A percentile compares a stretch with the other conserved stretches of the same genome.
These are phyloP conservation scores for Fraxinus baroniana DNA, from an alignment of 305 asterid genomes.

Conservation along the genomic window DNA sequence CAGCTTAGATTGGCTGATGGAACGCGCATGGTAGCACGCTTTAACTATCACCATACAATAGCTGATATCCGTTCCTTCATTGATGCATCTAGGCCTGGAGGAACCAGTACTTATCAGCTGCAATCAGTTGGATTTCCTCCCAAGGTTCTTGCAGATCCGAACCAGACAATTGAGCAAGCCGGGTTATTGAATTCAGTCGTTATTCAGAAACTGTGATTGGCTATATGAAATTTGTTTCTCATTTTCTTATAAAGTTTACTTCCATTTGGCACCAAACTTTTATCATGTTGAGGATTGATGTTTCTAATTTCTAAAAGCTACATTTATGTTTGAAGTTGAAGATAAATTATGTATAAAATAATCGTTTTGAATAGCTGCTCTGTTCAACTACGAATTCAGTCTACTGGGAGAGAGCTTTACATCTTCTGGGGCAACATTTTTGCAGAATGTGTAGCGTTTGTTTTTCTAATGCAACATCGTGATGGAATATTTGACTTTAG, in stretches of 20 bases:
- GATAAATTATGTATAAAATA: not conserved
- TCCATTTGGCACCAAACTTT: not conserved
- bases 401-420: not conserved
- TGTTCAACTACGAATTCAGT: not conserved
- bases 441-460: not conserved
- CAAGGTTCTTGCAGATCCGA: constrained; percentile 57
- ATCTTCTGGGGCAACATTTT: not conserved
- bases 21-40: constrained; percentile 76
- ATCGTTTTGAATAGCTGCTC: not conserved
- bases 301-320: not conserved
- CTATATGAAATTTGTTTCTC: not conserved
- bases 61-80: constrained; percentile 70
- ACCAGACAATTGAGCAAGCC: constrained; percentile 84
- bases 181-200: constrained; percentile 84
- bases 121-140: constrained; percentile 94
- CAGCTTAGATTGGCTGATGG: constrained; percentile 92
- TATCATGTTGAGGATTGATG: not conserved
- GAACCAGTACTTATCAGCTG: constrained; percentile 53
- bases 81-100: constrained; percentile 70
- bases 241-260: not conserved
- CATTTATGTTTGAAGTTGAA: not conserved
- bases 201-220: constrained; percentile 56
- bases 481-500: not conserved
- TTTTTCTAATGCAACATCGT: not conserved
- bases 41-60: constrained; percentile 76